phyloP scores from a whole-genome alignment of 1,284 basidiomycete genomes.

The Microbotryum violaceum region DNA sequence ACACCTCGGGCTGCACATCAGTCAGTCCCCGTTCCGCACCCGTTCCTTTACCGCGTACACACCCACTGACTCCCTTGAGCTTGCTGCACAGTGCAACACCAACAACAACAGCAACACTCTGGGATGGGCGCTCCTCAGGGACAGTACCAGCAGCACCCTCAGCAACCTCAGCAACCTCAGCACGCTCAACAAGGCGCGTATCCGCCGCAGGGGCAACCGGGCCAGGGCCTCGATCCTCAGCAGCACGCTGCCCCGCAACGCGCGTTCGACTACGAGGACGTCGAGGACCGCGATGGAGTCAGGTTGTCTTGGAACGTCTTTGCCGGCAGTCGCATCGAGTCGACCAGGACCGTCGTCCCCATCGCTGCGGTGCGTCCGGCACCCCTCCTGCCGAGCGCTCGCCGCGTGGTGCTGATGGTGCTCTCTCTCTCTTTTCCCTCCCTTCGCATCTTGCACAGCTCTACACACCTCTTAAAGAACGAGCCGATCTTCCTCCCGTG shows the following conservation, averaged over 20 bases:
- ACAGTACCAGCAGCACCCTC: constrained; percentile 1
- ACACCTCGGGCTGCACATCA: no score
- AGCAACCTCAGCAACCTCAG: neutral
- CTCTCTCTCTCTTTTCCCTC: neutral
- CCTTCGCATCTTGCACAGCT: constrained; percentile 43
- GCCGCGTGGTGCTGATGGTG: no score
- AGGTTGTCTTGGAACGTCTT: constrained; percentile 88
- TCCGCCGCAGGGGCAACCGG: no score
- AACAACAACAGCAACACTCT: neutral
- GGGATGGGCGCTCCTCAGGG: neutral
- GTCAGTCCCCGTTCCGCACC: no score
- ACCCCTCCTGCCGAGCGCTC: neutral
- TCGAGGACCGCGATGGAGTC: constrained; percentile 35
- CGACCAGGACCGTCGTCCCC: constrained; percentile 93
- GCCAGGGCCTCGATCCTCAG: neutral
- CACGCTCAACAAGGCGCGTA: neutral
- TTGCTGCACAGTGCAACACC: constrained; percentile 2
- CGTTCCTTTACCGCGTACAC: no score
- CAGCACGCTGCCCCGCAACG: constrained; percentile 6
- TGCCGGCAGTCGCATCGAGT: constrained; percentile 95
- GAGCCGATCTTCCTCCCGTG: constrained; percentile 92
- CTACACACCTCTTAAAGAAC: constrained; percentile 93
- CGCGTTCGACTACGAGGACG: constrained; percentile 32
- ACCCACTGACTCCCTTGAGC: no score
- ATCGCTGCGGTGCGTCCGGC: constrained; percentile 59